A percentile compares a stretch with the other conserved stretches of the same genome.
These are phyloP conservation scores for Amanita polypyramis DNA, from an alignment of 768 basidiomycete species.

Conservation along the genomic window DNA sequence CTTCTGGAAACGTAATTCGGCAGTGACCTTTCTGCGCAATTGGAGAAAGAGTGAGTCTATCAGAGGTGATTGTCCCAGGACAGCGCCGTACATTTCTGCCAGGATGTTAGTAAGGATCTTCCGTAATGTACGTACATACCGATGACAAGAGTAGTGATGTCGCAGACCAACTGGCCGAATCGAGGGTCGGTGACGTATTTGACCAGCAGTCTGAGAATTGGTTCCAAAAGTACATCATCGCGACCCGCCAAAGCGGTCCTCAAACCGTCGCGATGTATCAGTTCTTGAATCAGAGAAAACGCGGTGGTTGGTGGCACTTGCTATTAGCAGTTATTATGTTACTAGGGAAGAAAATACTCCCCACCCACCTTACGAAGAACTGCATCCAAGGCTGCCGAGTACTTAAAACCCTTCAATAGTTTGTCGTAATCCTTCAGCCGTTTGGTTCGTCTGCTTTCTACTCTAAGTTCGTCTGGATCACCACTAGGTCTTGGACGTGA, in stretches of 20 bases:
- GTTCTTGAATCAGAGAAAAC: slow-evolving; percentile 87
- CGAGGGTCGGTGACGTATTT: slow-evolving; percentile 84
- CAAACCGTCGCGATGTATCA: slow-evolving; percentile 86
- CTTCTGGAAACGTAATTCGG: slow-evolving; percentile 81
- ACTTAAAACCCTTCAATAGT: slow-evolving; percentile 85
- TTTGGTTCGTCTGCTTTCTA: slow-evolving; percentile 62
- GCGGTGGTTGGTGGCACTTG: slow-evolving; percentile 74
- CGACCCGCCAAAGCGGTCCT: slow-evolving; percentile 79
- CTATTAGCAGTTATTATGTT: slow-evolving; percentile 26
- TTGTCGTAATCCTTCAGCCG: slow-evolving; percentile 82
- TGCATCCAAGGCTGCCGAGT: slow-evolving; percentile 88
- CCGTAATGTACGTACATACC: slow-evolving; percentile 39
- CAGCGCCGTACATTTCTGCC: slow-evolving; percentile 82
- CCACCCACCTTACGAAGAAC: slow-evolving; percentile 67
- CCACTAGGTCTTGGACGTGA: slow-evolving; percentile 24
- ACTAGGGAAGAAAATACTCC: not conserved
- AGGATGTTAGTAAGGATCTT: slow-evolving; percentile 5
- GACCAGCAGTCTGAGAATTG: slow-evolving; percentile 76
- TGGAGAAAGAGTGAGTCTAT: slow-evolving; percentile 81
- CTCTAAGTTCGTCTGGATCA: slow-evolving; percentile 66
- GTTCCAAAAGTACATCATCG: slow-evolving; percentile 89
- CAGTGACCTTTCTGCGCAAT: slow-evolving; percentile 72
- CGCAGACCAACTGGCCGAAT: slow-evolving; percentile 83
- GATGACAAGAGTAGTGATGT: slow-evolving; percentile 70
- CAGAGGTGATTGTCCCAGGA: slow-evolving; percentile 89